Evolutionary conservation across 2,329 filamentous ascomycete species (phyloP).

Genomic region (Raffaelea deltoideospora): DNA sequence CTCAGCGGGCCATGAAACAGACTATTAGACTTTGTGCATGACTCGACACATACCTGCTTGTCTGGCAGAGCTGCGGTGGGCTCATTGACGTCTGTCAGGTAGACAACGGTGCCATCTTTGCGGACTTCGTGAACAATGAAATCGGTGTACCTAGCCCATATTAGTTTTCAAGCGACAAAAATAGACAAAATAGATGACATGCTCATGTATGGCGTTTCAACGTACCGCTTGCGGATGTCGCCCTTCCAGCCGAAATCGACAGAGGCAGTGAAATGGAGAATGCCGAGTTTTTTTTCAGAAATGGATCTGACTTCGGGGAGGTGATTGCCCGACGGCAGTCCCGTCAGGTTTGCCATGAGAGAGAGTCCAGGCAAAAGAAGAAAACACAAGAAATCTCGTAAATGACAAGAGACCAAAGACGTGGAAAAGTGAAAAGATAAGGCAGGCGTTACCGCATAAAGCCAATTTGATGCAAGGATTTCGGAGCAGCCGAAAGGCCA

Average conservation of each 20-base stretch:
- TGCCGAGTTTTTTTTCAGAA: slow-evolving; percentile 23
- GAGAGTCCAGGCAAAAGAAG: neutral
- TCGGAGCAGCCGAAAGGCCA: too few species aligned
- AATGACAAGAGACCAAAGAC: neutral
- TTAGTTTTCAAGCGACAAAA: neutral
- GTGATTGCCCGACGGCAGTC: slow-evolving; percentile 7
- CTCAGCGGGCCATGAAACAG: too few species aligned
- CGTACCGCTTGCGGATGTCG: slow-evolving; percentile 28
- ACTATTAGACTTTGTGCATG: too few species aligned
- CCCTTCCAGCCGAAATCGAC: slow-evolving; percentile 26
- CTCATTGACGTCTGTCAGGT: slow-evolving; percentile 31
- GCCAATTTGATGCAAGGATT: neutral
- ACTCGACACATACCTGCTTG: too few species aligned
- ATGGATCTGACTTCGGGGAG: slow-evolving; percentile 15
- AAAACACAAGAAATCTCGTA: neutral
- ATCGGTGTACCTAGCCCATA: slow-evolving; percentile 55
- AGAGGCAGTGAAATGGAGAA: slow-evolving; percentile 22
- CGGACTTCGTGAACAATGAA: slow-evolving; percentile 85
- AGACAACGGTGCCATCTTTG: slow-evolving; percentile 59
- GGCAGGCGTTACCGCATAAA: neutral
- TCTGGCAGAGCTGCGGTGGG: too few species aligned
- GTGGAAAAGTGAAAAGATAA: neutral
- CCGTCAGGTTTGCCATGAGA: slow-evolving; percentile 5
- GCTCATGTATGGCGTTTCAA: neutral
- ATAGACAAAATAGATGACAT: neutral